Evolutionary conservation across 805 yeast genomes (phyloP).

Genomic region (Saccharomycopsis fibuligera): DNA sequence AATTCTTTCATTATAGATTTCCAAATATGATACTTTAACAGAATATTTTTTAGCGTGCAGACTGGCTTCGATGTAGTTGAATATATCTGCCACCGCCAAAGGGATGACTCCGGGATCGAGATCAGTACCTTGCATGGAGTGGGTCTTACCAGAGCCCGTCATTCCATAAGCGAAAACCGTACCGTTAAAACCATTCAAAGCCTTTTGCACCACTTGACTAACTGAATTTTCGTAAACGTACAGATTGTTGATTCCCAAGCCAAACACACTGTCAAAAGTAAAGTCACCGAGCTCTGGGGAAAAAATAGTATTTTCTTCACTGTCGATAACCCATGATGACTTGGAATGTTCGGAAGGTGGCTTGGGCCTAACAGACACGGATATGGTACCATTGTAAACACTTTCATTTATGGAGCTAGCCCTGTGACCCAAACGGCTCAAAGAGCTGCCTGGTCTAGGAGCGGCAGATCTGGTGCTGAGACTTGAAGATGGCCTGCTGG

Average conservation of each 20-base stretch:
- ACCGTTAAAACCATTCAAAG: constrained; percentile 72
- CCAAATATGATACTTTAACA: constrained; percentile 67
- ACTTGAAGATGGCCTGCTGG: constrained; percentile 23
- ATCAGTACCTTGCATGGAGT: constrained; percentile 71
- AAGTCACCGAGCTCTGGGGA: constrained; percentile 38
- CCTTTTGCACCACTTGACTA: constrained; percentile 44
- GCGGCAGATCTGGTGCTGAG: constrained; percentile 8
- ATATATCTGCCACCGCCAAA: constrained; percentile 56
- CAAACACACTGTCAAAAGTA: constrained; percentile 73
- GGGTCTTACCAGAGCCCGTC: constrained; percentile 92
- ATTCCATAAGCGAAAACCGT: constrained; percentile 92
- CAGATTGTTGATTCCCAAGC: constrained; percentile 43
- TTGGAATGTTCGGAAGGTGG: constrained; percentile 34
- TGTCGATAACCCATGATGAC: constrained; percentile 22
- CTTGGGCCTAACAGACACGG: constrained; percentile 72
- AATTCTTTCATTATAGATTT: constrained; percentile 84
- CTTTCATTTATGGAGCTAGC: constrained; percentile 18
- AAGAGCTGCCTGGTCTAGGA: constrained; percentile 20
- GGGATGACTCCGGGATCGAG: constrained; percentile 67
- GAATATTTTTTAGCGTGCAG: constrained; percentile 31
- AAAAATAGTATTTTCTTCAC: constrained; percentile 35
- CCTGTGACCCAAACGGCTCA: constrained; percentile 10
- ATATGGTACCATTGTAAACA: constrained; percentile 61
- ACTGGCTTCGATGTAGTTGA: constrained; percentile 35
- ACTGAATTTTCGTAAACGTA: constrained; percentile 58